Percentiles rank a stretch among this genome's conserved stretches.
Conservation (phyloP, 2,329 filamentous ascomycete genomes). For the Talaromyces islandicus region DNA sequence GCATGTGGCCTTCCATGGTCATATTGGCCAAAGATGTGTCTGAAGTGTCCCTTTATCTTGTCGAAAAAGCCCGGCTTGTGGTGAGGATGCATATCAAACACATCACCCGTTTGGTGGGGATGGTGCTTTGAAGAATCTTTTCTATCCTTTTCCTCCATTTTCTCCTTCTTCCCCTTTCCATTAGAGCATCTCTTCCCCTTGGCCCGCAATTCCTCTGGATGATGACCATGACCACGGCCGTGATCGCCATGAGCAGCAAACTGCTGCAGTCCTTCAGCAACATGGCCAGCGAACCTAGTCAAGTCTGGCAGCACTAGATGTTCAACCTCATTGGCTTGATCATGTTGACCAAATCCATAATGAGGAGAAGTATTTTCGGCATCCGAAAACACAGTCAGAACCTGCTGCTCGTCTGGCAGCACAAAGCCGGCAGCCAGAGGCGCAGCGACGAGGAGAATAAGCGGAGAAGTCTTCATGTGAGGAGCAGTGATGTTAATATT, state of each 20-base stretch:
- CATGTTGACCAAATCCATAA: neutral
- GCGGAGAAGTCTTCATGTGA: conserved; percentile 37
- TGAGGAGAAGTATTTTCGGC: neutral
- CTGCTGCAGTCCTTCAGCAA: conserved; percentile 1
- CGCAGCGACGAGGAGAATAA: conserved; percentile 40
- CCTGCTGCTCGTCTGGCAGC: conserved; percentile 40
- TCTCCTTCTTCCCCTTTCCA: neutral
- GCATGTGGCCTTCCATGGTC: neutral
- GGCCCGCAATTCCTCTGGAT: neutral
- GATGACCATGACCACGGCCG: neutral
- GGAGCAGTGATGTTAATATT: neutral
- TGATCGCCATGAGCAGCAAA: neutral
- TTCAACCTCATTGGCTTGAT: neutral
- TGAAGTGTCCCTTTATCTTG: conserved; percentile 1
- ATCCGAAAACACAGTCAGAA: conserved; percentile 34
- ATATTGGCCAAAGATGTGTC: conserved; percentile 1
- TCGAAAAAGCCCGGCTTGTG: conserved; percentile 1
- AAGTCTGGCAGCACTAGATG: neutral
- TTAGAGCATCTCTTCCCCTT: neutral
- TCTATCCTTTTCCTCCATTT: neutral
- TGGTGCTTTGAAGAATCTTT: neutral
- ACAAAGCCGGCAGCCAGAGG: conserved; percentile 44
- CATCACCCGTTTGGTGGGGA: neutral
- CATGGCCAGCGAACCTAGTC: neutral
- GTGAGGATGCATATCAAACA: neutral